Base-by-base conservation (phyloP, 2,329 filamentous ascomycete genomes). In the Ambrosiella cleistominuta region DNA sequence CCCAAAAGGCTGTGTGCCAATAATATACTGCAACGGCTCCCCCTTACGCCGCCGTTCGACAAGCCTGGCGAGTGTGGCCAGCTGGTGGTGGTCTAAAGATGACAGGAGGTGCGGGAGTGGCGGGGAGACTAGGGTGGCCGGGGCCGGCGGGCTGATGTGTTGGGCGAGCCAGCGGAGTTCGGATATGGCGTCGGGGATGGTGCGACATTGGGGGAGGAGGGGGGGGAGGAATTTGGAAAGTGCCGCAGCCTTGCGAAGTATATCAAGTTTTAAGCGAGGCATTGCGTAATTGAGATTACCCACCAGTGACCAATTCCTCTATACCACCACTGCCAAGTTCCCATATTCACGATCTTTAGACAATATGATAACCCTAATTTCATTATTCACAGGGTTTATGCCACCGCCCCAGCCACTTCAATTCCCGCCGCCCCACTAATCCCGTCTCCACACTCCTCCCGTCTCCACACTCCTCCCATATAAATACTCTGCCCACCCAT, bases 1-100 rank as follows among this genome's bases (percentile, higher is more conserved):
- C 0, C 90, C 91, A 70, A 98, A 97, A 1, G 85, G 93, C 68
- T 96, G 89, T 4, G 83, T 82, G 2, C 89, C 89, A 1, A 98
- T 72, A 19, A 97, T 76, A 67, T 97, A 97, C 68, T 97, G 93
- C 39, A 98, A 70, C 1, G 93, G 93, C 60, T 82, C 78, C 1
- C 88, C 88, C 6, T 50, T 50, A 7, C 44, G 15, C 5, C 55
- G 44, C 15, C 55, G 44, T 3, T 15, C 19, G 9, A 51, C 47
- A 11, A 51, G 11, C 11, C 39, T 42, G 39, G 11, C n/a, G 39
- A 42, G 39, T 2, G 11, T 11, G 8, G 27, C 8, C 6, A 13
- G 27, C 13, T 19, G 6, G 12, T 57, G 27, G 7, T 12, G 47
- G 13, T 27, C 11, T 19, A 17, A 19, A 35, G 19, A 36, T 11